Evolutionary conservation across 176 grass and related monocot genomes (phyloP).

Genomic region (Carex kokanica): DNA sequence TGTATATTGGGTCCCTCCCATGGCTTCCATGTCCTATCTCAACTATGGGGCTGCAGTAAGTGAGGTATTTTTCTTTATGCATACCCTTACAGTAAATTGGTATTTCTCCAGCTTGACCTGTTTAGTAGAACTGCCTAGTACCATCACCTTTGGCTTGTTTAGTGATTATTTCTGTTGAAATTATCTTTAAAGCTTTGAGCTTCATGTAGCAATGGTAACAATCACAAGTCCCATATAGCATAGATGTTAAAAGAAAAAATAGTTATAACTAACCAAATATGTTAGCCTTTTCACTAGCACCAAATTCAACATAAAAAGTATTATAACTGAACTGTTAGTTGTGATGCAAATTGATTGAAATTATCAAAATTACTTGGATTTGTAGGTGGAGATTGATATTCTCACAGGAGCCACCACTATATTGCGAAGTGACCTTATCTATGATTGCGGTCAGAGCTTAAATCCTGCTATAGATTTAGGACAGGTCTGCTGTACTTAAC

Average conservation of each 20-base stretch:
- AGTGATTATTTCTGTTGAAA: not conserved
- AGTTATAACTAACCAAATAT: not conserved
- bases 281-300: constrained; percentile 11
- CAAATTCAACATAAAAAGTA: not conserved
- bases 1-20: constrained; percentile 57
- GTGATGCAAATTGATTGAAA: not conserved
- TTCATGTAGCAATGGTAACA: not conserved
- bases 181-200: not conserved
- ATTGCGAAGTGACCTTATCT: constrained; percentile 76
- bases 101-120: not conserved
- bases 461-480: constrained; percentile 93
- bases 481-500: constrained; percentile 47
- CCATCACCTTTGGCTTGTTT: not conserved
- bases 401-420: constrained; percentile 75
- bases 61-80: constrained; percentile 55
- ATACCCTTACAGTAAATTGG: constrained; percentile 7
- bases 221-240: constrained; percentile 12
- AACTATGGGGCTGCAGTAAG: constrained; percentile 87
- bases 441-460: constrained; percentile 93
- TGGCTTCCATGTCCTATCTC: constrained; percentile 52
- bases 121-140: not conserved
- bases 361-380: constrained; percentile 2
- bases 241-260: constrained; percentile 9
- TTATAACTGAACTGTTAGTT: not conserved
- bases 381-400: constrained; percentile 93